phyloP scores from a whole-genome alignment of 805 yeast species.

The Babjeviella inositovora region DNA sequence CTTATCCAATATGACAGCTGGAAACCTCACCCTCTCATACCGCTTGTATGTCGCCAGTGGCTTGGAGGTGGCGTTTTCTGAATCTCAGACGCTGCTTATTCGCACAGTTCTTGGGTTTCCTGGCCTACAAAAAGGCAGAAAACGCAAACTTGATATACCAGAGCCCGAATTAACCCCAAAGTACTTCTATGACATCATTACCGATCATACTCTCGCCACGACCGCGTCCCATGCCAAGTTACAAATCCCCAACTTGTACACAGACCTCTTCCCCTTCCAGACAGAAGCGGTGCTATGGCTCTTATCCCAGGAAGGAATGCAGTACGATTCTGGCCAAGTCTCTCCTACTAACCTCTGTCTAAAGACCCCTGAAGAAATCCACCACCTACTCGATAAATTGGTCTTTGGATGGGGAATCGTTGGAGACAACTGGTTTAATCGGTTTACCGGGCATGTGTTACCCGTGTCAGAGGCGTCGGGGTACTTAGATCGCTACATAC shows the following conservation, averaged over 20 bases:
- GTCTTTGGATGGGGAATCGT: conserved; percentile 34
- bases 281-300: conserved; percentile 41
- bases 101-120: too few relatives aligned
- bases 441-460: conserved; percentile 5
- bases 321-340: conserved; percentile 13
- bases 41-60: too few relatives aligned
- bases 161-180: conserved; percentile 16
- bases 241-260: conserved; percentile 23
- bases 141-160: too few relatives aligned
- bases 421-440: not conserved
- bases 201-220: conserved; percentile 11
- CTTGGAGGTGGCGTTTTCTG: too few relatives aligned
- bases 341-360: too few relatives aligned
- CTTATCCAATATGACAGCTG: too few relatives aligned
- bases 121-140: too few relatives aligned
- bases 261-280: conserved; percentile 32
- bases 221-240: conserved; percentile 3
- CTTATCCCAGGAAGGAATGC: conserved; percentile 28
- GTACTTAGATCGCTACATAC: conserved; percentile 6
- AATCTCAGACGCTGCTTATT: too few relatives aligned
- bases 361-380: conserved; percentile 7
- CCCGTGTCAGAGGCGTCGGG: conserved; percentile 12
- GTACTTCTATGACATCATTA: conserved; percentile 31
- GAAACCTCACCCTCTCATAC: too few relatives aligned
- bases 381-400: conserved; percentile 17